Evolutionary conservation across 2,329 filamentous ascomycete genomes (phyloP).

Genomic region (Exophiala sideris): DNA sequence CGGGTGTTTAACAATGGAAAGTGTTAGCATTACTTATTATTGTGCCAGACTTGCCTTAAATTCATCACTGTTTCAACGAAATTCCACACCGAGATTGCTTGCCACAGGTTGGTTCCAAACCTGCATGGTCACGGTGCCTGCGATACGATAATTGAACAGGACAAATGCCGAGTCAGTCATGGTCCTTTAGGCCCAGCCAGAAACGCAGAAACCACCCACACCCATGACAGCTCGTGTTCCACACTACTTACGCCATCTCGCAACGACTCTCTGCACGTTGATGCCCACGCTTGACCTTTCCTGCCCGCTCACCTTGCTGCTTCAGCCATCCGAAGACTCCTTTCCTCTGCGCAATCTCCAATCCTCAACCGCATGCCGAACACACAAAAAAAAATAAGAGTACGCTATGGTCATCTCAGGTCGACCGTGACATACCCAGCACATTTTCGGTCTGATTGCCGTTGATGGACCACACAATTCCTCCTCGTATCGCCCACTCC

Average conservation of each 20-base stretch:
- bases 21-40: too few species aligned
- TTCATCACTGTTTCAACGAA: too few species aligned
- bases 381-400: conserved; percentile 3
- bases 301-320: conserved; percentile 23
- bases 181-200: neutral
- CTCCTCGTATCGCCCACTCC: neutral
- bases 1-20: too few species aligned
- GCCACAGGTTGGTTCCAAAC: neutral
- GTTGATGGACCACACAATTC: neutral
- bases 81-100: neutral
- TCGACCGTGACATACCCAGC: neutral
- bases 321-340: conserved; percentile 12
- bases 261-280: conserved; percentile 1
- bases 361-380: conserved; percentile 3
- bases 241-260: conserved; percentile 7
- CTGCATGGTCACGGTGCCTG: neutral
- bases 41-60: too few species aligned
- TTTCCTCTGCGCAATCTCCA: neutral
- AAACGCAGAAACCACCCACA: neutral
- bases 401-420: neutral
- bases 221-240: conserved; percentile 8
- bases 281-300: conserved; percentile 23
- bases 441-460: neutral
- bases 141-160: neutral
- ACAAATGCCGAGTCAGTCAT: neutral